Evolutionary conservation across 1,284 basidiomycete genomes (phyloP).

Genomic region (Anthracocystis walkeri): DNA sequence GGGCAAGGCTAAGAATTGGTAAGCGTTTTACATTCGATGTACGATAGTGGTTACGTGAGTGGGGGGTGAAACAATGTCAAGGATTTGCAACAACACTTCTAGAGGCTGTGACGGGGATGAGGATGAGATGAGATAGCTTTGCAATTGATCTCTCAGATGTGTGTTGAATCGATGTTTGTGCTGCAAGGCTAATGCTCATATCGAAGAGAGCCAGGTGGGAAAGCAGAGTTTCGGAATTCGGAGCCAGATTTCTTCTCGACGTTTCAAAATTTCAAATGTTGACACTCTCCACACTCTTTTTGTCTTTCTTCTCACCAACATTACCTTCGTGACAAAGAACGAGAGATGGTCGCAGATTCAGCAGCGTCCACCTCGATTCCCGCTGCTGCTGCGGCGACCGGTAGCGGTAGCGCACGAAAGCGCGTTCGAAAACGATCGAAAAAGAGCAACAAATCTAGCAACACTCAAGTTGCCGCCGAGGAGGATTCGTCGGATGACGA

Average conservation of each 20-base stretch:
- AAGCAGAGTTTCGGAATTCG: too few relatives aligned
- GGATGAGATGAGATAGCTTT: too few relatives aligned
- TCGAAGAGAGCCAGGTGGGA: too few relatives aligned
- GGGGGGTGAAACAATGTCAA: too few relatives aligned
- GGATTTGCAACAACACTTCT: too few relatives aligned
- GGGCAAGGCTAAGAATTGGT: slow-evolving; percentile 28
- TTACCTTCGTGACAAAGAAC: too few relatives aligned
- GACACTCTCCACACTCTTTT: not conserved
- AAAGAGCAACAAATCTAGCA: slow-evolving; percentile 21
- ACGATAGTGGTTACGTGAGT: too few relatives aligned
- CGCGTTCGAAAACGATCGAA: slow-evolving; percentile 23
- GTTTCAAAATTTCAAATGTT: not conserved
- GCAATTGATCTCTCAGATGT: too few relatives aligned
- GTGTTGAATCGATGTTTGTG: too few relatives aligned
- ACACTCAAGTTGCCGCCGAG: not conserved
- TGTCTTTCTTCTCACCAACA: not conserved
- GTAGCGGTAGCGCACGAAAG: slow-evolving; percentile 16
- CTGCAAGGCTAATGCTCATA: too few relatives aligned
- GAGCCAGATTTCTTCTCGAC: not conserved
- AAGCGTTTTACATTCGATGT: not conserved
- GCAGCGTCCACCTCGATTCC: slow-evolving; percentile 14
- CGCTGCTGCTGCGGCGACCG: slow-evolving; percentile 9
- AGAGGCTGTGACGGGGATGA: too few relatives aligned
- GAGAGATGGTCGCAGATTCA: slow-evolving; percentile 10
- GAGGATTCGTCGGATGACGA: slow-evolving; percentile 20